Percentiles rank a stretch among this genome's conserved stretches.
These are phyloP conservation scores for Rhodotorula sp. DNA, from an alignment of 1,284 basidiomycete species.

Conservation along the genomic window DNA sequence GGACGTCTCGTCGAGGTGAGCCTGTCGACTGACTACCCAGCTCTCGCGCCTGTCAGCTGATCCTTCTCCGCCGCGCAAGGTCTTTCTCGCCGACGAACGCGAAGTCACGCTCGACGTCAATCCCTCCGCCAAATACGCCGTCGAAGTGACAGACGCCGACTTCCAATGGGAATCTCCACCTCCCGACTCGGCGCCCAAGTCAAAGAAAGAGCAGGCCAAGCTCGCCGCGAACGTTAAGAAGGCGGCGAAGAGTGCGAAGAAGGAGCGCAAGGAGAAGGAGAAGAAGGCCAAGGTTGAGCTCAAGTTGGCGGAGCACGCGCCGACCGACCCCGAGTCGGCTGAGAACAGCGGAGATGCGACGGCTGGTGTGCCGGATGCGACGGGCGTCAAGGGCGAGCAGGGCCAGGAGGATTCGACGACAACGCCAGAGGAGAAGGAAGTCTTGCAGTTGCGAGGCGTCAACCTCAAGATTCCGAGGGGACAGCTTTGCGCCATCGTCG, in stretches of 20 bases:
- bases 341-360: slow-evolving; percentile 18
- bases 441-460: slow-evolving; percentile 59
- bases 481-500: slow-evolving; percentile 63
- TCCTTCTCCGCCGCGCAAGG: slow-evolving; percentile 35
- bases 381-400: slow-evolving; percentile 2
- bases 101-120: slow-evolving; percentile 60
- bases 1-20: slow-evolving; percentile 55
- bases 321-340: slow-evolving; percentile 17
- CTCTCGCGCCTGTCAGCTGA: no score
- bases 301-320: slow-evolving; percentile 16
- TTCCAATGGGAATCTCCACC: slow-evolving; percentile 80
- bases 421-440: slow-evolving; percentile 10
- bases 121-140: slow-evolving; percentile 57
- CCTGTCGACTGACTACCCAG: no score
- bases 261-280: slow-evolving; percentile 30
- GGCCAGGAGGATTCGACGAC: background rate
- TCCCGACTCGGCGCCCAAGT: slow-evolving; percentile 53
- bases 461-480: slow-evolving; percentile 60
- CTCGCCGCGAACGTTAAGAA: slow-evolving; percentile 22
- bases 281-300: slow-evolving; percentile 28
- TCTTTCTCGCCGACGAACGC: slow-evolving; percentile 74
- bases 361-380: slow-evolving; percentile 3
- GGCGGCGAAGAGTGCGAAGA: slow-evolving; percentile 38
- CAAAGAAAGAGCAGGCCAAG: slow-evolving; percentile 45
- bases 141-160: slow-evolving; percentile 64